These are phyloP conservation scores for Leishmania arabica DNA, from an alignment of 208 protist genomes.

Conservation along the genomic window DNA sequence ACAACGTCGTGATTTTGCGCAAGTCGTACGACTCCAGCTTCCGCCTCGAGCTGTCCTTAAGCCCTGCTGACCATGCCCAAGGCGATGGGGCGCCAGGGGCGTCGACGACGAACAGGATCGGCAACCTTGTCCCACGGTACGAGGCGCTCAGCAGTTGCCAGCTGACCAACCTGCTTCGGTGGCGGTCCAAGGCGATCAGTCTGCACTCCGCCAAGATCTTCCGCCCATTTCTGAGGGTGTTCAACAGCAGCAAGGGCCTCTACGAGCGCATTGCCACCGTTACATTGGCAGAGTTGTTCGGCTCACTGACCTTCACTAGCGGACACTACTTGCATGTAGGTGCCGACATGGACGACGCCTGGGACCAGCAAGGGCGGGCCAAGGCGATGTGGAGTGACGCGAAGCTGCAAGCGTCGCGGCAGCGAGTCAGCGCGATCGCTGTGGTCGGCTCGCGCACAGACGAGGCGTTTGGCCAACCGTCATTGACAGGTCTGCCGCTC, in stretches of 20 bases:
- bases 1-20: constrained; percentile 78
- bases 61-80: constrained; percentile 33
- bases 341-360: constrained; percentile 38
- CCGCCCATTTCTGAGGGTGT: constrained; percentile 42
- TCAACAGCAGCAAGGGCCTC: constrained; percentile 45
- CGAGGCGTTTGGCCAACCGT: constrained; percentile 59
- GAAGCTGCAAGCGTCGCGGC: constrained; percentile 27
- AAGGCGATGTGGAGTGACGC: constrained; percentile 15
- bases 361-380: constrained; percentile 42
- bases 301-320: constrained; percentile 48
- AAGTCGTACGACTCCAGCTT: constrained; percentile 76
- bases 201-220: constrained; percentile 57
- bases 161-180: constrained; percentile 77
- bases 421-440: constrained; percentile 42
- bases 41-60: constrained; percentile 75
- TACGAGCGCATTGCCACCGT: constrained; percentile 49
- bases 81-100: constrained; percentile 4
- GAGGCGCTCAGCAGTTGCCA: constrained; percentile 70
- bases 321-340: constrained; percentile 60
- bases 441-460: constrained; percentile 69
- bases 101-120: constrained; percentile 10
- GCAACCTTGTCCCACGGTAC: constrained; percentile 39
- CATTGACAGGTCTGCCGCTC: constrained; percentile 68
- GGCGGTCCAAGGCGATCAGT: constrained; percentile 63
- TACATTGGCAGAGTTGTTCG: constrained; percentile 60